phyloP scores from a whole-genome alignment of 352 stramenopile genomes.

The Salisapilia sapeloensis region DNA sequence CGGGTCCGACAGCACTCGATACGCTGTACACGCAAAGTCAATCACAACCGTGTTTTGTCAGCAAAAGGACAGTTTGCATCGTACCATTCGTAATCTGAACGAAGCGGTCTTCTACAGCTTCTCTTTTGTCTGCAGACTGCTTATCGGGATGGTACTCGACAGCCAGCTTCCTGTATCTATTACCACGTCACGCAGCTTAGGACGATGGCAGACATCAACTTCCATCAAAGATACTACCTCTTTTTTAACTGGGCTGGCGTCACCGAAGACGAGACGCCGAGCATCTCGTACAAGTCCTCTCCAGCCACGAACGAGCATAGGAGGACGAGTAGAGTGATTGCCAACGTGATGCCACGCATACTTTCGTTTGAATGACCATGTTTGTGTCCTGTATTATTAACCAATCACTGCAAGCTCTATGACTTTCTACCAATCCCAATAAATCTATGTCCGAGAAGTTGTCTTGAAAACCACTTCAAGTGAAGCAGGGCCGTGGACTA shows the following conservation, averaged over 20 bases:
- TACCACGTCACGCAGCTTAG: too few relatives aligned
- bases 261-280: constrained; percentile 31
- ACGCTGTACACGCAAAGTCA: constrained; percentile 13
- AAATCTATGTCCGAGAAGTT: too few relatives aligned
- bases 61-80: background rate
- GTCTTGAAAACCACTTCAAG: too few relatives aligned
- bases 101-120: constrained; percentile 47
- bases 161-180: constrained; percentile 82
- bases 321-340: too few relatives aligned
- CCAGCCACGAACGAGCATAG: constrained; percentile 17
- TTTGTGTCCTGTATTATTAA: too few relatives aligned
- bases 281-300: constrained; percentile 51
- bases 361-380: too few relatives aligned
- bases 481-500: background rate
- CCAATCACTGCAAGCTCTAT: too few relatives aligned
- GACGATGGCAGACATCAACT: constrained; percentile 1
- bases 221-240: constrained; percentile 13
- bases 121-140: constrained; percentile 49
- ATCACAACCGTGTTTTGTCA: background rate
- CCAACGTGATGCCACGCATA: too few relatives aligned
- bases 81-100: constrained; percentile 66
- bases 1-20: constrained; percentile 58
- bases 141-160: constrained; percentile 93
- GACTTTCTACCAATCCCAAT: too few relatives aligned
- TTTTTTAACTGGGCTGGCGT: constrained; percentile 52